Percentiles rank a stretch among this genome's conserved stretches.
These are phyloP conservation scores for Botrytis fabae DNA, from an alignment of 2,329 filamentous ascomycete genomes.

Conservation along the genomic window DNA sequence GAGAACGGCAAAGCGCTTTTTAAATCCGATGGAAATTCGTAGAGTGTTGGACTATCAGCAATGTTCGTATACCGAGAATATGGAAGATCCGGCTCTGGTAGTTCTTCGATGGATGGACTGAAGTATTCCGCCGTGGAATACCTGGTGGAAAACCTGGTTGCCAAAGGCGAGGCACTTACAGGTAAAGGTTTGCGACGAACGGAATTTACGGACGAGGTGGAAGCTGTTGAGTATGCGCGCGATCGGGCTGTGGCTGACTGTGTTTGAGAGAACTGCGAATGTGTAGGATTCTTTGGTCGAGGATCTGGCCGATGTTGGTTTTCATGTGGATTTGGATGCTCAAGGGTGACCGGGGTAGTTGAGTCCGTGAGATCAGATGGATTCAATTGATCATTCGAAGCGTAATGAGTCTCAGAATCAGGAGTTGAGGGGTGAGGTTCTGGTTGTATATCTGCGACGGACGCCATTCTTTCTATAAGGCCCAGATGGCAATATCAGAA, in stretches of 20 bases:
- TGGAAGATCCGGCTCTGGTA: constrained; percentile 51
- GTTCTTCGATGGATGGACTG: constrained; percentile 43
- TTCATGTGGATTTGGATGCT: constrained; percentile 22
- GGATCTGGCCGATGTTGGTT: constrained; percentile 26
- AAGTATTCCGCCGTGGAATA: constrained; percentile 47
- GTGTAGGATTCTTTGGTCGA: constrained; percentile 24
- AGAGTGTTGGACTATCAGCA: constrained; percentile 59
- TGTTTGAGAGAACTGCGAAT: constrained; percentile 20
- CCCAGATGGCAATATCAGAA: constrained; percentile 23
- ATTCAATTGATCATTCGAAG: constrained; percentile 30
- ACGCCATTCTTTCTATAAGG: constrained; percentile 34
- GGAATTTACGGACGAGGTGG: constrained; percentile 31
- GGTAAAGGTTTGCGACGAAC: constrained; percentile 63
- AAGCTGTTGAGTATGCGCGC: constrained; percentile 34
- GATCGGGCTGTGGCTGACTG: constrained; percentile 30
- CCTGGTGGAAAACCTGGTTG: constrained; percentile 51
- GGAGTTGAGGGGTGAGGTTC: constrained; percentile 31
- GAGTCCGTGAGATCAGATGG: constrained; percentile 34
- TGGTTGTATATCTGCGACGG: constrained; percentile 26
- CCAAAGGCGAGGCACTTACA: constrained; percentile 53
- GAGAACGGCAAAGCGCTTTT: constrained; percentile 16
- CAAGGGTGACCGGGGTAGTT: constrained; percentile 25
- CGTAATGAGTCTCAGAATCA: constrained; percentile 38
- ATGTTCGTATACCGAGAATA: constrained; percentile 57
- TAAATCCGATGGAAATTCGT: constrained; percentile 52